Conservation (phyloP, 164 flowering plant genomes). For the Tetracentron sinense region DNA sequence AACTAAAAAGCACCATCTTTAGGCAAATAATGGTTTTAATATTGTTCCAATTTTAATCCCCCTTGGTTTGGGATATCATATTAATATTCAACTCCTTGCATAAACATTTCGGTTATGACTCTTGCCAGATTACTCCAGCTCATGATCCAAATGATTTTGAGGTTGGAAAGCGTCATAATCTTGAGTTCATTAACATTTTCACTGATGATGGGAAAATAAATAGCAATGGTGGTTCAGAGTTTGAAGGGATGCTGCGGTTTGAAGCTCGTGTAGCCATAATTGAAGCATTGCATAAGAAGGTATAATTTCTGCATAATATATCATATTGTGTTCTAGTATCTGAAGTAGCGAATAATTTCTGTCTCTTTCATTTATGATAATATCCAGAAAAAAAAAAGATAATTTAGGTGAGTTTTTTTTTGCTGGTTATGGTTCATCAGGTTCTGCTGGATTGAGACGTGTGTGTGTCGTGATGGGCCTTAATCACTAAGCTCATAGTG, state of each 20-base stretch:
- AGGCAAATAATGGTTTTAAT: neutral
- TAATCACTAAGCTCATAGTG: too few relatives aligned
- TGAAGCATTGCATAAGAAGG: constrained; percentile 72
- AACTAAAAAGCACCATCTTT: too few relatives aligned
- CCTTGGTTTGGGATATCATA: neutral
- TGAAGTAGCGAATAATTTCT: neutral
- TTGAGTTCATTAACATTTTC: constrained; percentile 80
- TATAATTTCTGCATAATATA: constrained; percentile 17
- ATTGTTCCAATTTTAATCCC: neutral
- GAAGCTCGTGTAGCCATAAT: constrained; percentile 75
- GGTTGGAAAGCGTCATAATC: constrained; percentile 86
- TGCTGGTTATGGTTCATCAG: too few relatives aligned
- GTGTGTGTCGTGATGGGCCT: too few relatives aligned
- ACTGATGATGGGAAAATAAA: constrained; percentile 96
- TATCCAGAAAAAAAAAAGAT: too few relatives aligned
- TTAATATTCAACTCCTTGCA: neutral
- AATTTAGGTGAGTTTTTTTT: too few relatives aligned
- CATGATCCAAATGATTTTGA: constrained; percentile 99
- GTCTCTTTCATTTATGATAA: neutral
- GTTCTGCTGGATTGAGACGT: too few relatives aligned
- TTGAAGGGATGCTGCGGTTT: constrained; percentile 89
- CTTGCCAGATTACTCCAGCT: constrained; percentile 89
- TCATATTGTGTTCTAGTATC: neutral
- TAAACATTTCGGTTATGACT: neutral
- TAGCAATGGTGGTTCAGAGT: constrained; percentile 73